Evolutionary conservation across 2,329 filamentous ascomycete genomes (phyloP), one percentile per base, ranked within the genome.

Genomic region (Xylaria multiplex): DNA sequence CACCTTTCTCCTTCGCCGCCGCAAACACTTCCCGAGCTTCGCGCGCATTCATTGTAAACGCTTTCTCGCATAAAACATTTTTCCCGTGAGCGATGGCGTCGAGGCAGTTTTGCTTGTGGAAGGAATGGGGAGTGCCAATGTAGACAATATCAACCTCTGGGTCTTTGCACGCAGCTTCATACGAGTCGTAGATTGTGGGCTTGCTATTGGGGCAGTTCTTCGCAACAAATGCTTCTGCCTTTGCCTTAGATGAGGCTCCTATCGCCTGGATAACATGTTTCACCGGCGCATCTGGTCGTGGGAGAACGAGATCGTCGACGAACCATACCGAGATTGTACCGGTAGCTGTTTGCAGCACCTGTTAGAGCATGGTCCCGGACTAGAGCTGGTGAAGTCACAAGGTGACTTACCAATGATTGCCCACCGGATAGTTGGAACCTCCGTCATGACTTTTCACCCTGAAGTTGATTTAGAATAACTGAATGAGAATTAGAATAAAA

Each of bases 291-390:
- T 79, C 74, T 2, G 72, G 30, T 14, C 81, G 76, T 6, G 76
- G 64, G n/a, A 81, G 70, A 8, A 79, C 64, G 3, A 84, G 72
- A 65, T 84, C 81, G 5, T 71, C 69, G 0, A 83, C 79, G 67
- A 83, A 83, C 81, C 80, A 83, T 13, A 78, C 80, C 1, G 80
- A 80, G 55, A 84, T 83, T 52, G 79, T 71, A 16, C 82, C 82
- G 1, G 80, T 82, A 45, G 78, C 79, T 68, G 13, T 60, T 53
- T 32, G 42, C 45, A 11, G 14, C 14, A 53, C 4, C 19, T 27
- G 42, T 60, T 30, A 62, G 45, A 14, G 2, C 22, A 42, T 24
- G 2, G 19, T 62, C 48, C 22, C 2, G 11, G 16, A 7, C 7
- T 1, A 53, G 19, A 43, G 22, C 14, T 35, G 16, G 19, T 40